Evolutionary conservation across 805 yeast species (phyloP).

Genomic region (Maudiozyma bulderi): DNA sequence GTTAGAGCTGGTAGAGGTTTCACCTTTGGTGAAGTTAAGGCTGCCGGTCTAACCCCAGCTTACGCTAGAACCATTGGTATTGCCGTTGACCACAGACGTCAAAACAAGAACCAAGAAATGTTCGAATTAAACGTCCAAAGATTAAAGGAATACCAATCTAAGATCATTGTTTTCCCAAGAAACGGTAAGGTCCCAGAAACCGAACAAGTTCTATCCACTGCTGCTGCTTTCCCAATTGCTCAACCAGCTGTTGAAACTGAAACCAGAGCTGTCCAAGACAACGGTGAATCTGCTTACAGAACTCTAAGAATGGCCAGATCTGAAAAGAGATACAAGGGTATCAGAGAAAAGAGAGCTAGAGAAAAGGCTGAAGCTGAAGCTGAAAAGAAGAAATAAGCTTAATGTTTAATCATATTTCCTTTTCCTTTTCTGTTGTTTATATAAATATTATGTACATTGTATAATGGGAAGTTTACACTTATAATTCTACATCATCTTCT

Average conservation of each 20-base stretch:
- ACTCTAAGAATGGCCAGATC: conserved; percentile 94
- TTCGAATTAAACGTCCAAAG: conserved; percentile 92
- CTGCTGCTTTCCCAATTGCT: conserved; percentile 85
- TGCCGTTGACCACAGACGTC: conserved; percentile 99
- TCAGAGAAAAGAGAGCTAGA: conserved; percentile 94
- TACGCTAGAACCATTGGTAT: conserved; percentile 98
- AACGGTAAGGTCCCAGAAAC: conserved; percentile 76
- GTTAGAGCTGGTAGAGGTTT: conserved; percentile 99
- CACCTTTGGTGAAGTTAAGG: conserved; percentile 95
- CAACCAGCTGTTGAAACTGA: conserved; percentile 63
- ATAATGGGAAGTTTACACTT: conserved; percentile 28
- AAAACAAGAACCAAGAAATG: conserved; percentile 93
- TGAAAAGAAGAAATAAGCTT: conserved; percentile 89
- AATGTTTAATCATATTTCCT: background rate
- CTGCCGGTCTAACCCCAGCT: conserved; percentile 87
- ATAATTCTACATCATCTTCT: conserved; percentile 16
- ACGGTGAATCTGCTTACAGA: conserved; percentile 76
- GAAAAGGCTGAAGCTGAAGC: conserved; percentile 99
- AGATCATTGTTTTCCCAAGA: conserved; percentile 92
- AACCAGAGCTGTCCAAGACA: conserved; percentile 81
- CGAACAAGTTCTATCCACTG: conserved; percentile 62
- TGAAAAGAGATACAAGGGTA: conserved; percentile 87
- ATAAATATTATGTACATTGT: conserved; percentile 24
- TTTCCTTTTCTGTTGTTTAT: conserved; percentile 12
- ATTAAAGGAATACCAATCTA: conserved; percentile 91